Evolutionary conservation across 2,329 filamentous ascomycete species (phyloP).

Genomic region (Hymenoscyphus occultus): DNA sequence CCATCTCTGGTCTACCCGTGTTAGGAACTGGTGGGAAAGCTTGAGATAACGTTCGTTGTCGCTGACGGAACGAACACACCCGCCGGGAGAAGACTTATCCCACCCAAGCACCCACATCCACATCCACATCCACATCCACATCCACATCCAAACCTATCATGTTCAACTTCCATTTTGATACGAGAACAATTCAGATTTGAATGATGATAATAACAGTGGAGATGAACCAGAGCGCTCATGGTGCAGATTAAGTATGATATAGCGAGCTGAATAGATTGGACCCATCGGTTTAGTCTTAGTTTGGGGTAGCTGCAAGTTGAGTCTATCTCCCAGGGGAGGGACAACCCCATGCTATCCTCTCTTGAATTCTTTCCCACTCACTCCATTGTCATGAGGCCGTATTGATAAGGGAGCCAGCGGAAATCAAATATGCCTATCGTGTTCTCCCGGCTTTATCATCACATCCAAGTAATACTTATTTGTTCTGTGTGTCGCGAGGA

Average conservation of each 20-base stretch:
- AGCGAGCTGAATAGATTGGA: not conserved
- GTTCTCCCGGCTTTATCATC: not conserved
- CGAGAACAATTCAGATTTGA: not conserved
- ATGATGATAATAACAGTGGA: not conserved
- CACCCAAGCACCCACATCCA: not conserved
- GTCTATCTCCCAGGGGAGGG: not conserved
- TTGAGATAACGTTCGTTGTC: not conserved
- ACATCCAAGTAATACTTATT: not conserved
- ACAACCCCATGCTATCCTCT: not conserved
- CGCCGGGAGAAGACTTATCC: constrained; percentile 4
- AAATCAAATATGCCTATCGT: not conserved
- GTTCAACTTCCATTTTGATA: not conserved
- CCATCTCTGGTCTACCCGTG: too few relatives aligned
- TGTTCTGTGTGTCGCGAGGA: not conserved
- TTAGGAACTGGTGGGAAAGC: not conserved
- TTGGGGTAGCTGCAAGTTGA: too few relatives aligned
- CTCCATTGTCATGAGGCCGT: not conserved
- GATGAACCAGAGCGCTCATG: not conserved
- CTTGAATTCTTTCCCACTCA: constrained; percentile 6
- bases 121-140: not conserved
- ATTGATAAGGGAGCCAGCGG: not conserved
- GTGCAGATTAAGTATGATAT: not conserved
- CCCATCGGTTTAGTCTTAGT: not conserved
- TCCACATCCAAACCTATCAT: not conserved
- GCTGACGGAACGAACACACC: not conserved